These are phyloP conservation scores for Phanerochaete carnosa DNA, from an alignment of 768 basidiomycete genomes.

Conservation along the genomic window DNA sequence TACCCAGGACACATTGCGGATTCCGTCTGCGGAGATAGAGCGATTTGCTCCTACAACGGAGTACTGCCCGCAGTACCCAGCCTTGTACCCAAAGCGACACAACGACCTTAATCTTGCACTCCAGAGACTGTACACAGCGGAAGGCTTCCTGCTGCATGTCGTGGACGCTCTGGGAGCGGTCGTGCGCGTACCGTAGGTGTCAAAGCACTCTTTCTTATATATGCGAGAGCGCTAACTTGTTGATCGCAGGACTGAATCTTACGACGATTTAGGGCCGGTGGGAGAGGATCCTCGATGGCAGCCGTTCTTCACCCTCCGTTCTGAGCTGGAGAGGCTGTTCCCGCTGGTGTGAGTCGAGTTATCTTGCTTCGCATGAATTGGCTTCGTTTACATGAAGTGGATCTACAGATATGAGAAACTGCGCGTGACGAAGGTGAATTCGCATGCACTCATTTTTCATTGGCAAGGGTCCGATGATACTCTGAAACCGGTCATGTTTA, in stretches of 20 bases:
- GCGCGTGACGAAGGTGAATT: constrained; percentile 67
- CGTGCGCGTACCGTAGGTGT: constrained; percentile 2
- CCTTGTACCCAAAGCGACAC: constrained; percentile 31
- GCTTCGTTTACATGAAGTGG: too few relatives aligned
- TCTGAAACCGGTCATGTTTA: constrained; percentile 67
- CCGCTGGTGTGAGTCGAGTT: constrained; percentile 47
- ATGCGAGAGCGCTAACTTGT: neutral
- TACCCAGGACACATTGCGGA: too few relatives aligned
- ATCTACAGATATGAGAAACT: constrained; percentile 55
- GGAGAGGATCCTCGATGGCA: constrained; percentile 45
- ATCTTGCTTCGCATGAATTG: neutral
- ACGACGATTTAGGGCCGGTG: constrained; percentile 42
- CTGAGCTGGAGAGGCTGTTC: constrained; percentile 46
- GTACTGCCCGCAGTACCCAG: constrained; percentile 33
- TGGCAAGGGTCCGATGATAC: constrained; percentile 62
- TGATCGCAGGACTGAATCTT: constrained; percentile 43
- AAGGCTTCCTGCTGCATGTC: constrained; percentile 31
- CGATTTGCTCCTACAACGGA: neutral
- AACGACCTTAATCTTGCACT: constrained; percentile 29
- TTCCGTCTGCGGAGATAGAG: neutral
- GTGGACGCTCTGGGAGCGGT: constrained; percentile 22
- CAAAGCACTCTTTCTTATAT: neutral
- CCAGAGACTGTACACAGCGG: constrained; percentile 24
- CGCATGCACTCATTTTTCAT: constrained; percentile 66
- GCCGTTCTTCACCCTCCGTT: constrained; percentile 31